Conservation (phyloP, 2,329 filamentous ascomycete species). For the Colletotrichum lindemuthianum region DNA sequence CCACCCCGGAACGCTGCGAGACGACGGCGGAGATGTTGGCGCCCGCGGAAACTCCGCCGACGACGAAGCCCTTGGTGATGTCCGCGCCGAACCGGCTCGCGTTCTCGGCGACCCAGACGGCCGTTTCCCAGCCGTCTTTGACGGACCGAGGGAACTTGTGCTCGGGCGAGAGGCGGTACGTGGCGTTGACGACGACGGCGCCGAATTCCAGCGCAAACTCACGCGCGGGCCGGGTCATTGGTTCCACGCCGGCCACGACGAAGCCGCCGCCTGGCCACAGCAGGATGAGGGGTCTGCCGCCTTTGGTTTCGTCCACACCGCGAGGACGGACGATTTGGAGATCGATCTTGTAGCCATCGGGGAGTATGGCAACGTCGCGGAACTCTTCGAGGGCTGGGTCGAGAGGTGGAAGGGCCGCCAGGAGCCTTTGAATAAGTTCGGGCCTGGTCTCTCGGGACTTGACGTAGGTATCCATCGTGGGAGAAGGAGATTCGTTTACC, state of each 20-base stretch:
- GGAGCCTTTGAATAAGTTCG: conserved; percentile 15
- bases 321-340: conserved; percentile 23
- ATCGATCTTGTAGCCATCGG: conserved; percentile 25
- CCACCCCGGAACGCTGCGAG: conserved; percentile 50
- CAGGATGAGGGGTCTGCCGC: conserved; percentile 20
- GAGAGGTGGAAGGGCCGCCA: conserved; percentile 18
- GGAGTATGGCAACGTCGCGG: conserved; percentile 15
- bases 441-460: conserved; percentile 18
- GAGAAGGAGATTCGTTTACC: too few species aligned
- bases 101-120: conserved; percentile 46
- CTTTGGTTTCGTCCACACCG: background rate
- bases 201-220: conserved; percentile 37
- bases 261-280: conserved; percentile 12
- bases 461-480: conserved; percentile 8
- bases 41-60: conserved; percentile 61
- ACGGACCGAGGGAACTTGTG: conserved; percentile 57
- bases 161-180: conserved; percentile 62
- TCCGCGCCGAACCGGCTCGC: conserved; percentile 41
- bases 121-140: conserved; percentile 55
- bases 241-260: conserved; percentile 30
- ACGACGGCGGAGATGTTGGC: conserved; percentile 61
- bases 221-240: conserved; percentile 15
- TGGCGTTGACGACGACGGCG: conserved; percentile 56
- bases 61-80: conserved; percentile 56
- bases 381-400: conserved; percentile 29